Evolutionary conservation across 2,329 filamentous ascomycete genomes (phyloP).

Genomic region (Mariannaea elegans): DNA sequence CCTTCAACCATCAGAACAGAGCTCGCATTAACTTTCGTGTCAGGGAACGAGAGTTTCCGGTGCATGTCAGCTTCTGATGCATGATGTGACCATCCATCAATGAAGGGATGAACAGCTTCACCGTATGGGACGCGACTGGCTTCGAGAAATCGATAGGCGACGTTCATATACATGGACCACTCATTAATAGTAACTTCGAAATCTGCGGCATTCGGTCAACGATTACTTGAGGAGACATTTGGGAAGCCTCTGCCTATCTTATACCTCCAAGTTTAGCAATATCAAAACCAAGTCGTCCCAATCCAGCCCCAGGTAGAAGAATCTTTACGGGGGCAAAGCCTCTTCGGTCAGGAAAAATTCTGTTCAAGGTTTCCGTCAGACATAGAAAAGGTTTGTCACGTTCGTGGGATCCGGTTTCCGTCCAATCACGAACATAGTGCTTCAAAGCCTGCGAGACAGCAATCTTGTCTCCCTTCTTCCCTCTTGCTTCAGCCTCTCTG

Average conservation of each 20-base stretch:
- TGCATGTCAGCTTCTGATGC: slow-evolving; percentile 56
- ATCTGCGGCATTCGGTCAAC: slow-evolving; percentile 38
- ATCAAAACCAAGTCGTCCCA: slow-evolving; percentile 62
- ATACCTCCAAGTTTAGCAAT: slow-evolving; percentile 53
- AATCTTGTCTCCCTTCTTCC: slow-evolving; percentile 53
- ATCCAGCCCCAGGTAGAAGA: slow-evolving; percentile 61
- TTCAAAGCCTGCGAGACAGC: slow-evolving; percentile 63
- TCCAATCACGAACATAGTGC: slow-evolving; percentile 67
- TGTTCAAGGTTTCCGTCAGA: slow-evolving; percentile 45
- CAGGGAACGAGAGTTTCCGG: slow-evolving; percentile 56
- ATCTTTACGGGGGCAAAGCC: slow-evolving; percentile 43
- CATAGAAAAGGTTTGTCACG: slow-evolving; percentile 53
- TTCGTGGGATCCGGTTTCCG: slow-evolving; percentile 56
- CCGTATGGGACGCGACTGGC: slow-evolving; percentile 36
- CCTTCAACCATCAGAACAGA: slow-evolving; percentile 61
- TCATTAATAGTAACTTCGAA: slow-evolving; percentile 65
- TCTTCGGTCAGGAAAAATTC: slow-evolving; percentile 42
- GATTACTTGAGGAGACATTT: background rate
- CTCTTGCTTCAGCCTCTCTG: slow-evolving; percentile 47
- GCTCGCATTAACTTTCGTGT: slow-evolving; percentile 45
- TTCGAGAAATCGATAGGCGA: slow-evolving; percentile 60
- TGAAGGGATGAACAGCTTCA: slow-evolving; percentile 57
- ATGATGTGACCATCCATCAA: slow-evolving; percentile 67
- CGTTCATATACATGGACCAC: slow-evolving; percentile 66
- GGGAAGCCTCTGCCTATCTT: too few species aligned